Evolutionary conservation across 495 filamentous ascomycete species (phyloP).

Genomic region (Amphirosellinia nigrospora): DNA sequence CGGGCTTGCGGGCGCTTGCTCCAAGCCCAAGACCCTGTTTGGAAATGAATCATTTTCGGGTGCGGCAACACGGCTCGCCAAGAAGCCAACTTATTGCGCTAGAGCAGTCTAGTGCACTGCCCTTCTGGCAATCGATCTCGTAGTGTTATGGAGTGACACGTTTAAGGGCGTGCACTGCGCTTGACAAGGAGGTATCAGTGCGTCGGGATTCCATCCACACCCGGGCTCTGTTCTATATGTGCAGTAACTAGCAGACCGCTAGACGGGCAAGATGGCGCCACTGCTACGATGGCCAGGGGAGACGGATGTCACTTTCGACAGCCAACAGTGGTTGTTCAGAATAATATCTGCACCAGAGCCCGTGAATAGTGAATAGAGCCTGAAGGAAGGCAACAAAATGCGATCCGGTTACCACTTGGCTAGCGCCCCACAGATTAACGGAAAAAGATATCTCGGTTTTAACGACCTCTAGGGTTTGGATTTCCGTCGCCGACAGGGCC

Average conservation of each 20-base stretch:
- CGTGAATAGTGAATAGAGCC: not conserved
- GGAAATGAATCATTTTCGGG: slow-evolving; percentile 22
- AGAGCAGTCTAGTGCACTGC: not conserved
- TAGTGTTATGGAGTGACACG: too few relatives aligned
- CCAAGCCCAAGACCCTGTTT: slow-evolving; percentile 12
- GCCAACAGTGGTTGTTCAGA: slow-evolving; percentile 8
- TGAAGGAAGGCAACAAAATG: slow-evolving; percentile 17
- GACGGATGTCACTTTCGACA: not conserved
- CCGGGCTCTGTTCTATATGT: slow-evolving; percentile 24
- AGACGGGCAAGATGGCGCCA: slow-evolving; percentile 23
- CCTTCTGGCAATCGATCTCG: slow-evolving; percentile 2
- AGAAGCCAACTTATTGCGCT: not conserved
- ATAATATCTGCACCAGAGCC: not conserved
- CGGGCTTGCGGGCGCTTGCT: slow-evolving; percentile 16
- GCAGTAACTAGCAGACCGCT: slow-evolving; percentile 23
- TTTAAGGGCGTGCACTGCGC: not conserved
- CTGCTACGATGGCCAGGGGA: slow-evolving; percentile 7
- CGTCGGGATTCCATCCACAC: slow-evolving; percentile 27
- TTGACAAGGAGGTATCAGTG: slow-evolving; percentile 13
- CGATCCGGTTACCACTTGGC: slow-evolving; percentile 19
- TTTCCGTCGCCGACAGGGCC: slow-evolving; percentile 15
- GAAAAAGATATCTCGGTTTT: slow-evolving; percentile 18
- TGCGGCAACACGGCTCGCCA: slow-evolving; percentile 11
- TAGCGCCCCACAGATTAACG: not conserved
- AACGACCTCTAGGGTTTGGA: slow-evolving; percentile 18